Evolutionary conservation across 768 basidiomycete species (phyloP), one percentile per base, ranked within the genome.

Genomic region (Lanmaoa rubissima): DNA sequence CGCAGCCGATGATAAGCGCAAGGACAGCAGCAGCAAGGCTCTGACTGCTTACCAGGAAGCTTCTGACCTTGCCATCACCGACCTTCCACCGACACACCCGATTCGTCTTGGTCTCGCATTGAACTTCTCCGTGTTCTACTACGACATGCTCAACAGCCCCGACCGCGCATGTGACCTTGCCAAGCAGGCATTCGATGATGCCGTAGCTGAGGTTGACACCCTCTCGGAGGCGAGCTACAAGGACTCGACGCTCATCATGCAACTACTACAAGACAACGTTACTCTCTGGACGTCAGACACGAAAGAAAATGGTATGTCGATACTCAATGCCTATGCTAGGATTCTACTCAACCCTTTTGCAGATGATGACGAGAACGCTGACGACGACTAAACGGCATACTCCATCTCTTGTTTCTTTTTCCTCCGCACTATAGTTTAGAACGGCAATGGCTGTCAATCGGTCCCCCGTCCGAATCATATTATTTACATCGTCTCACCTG

Each of bases 71-170:
- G 95, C 95, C 65, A 89, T 95, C 67, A 94, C 89, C 49, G 93
- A 97, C 77, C 89, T 98, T 43, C 92, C 89, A 28, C 90, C 92
- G 31, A 97, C 94, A 71, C 95, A 97, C 79, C 95, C 94, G 61
- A 98, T 98, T 77, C 94, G 95, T 70, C 92, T 98, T 61, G 96
- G 96, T 76, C 90, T 98, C 54, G 95, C 95, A 45, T 83, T 98
- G 71, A 98, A 98, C 85, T 98, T 98, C 86, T 97, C 94, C 51
- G 95, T 98, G 48, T 98, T 98, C 84, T 98, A 98, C 85, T 97
- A 97, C 79, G 95, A 98, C 78, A 97, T 98, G 73, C 87, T 97
- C 75, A 97, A 97, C 86, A 91, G 90, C 76, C 94, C 96, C 65
- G 95, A 97, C 77, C 92, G 94, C 75, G 96, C 96, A 50, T 97